Base-by-base conservation (phyloP, 2,329 filamentous ascomycete species). In the Sclerotiophoma versabilis region DNA sequence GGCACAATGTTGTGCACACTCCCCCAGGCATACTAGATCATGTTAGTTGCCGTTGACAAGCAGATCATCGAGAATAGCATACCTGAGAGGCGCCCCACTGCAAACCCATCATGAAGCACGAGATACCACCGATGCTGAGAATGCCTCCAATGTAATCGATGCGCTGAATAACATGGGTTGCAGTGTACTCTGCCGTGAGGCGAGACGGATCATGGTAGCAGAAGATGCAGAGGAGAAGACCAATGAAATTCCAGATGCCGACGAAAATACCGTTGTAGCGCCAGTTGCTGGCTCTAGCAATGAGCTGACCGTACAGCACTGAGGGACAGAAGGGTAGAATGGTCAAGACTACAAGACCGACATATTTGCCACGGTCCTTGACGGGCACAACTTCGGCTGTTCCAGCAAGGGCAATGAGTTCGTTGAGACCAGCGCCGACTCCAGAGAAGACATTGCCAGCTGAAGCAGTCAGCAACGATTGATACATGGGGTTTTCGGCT, bases 351-450 rank as follows among this genome's bases (percentile, higher is more conserved):
- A 89, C 73, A 0, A 80, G 70, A 11, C 83, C 83, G 20, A 88
- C 82, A 64, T 88, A 89, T 65, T 81, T 81, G 25, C 85, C 87
- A 41, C 88, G 82, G 70, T 88, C 84, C 15, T 82, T 78, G 17
- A 84, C 84, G 1, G 88, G 87, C 0, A 86, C 88, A 55, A 90
- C 79, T 68, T 91, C 87, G 2, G 86, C 85, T 1, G 87, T 87
- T 27, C 82, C 87, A 23, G 87, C 86, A 8, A 91, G 77, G 4
- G 87, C 86, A 5, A 86, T 90, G 27, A 90, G 76, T 70, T 90
- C 87, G 60, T 86, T 87, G 56, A 90, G 81, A 12, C 87, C 87
- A 10, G 87, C 86, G 27, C 87, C 87, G 5, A 84, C 76, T 1
- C 87, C 87, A 9, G 86, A 81, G 58, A 90, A 79, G 2, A 81